Conservation (phyloP, 2,329 filamentous ascomycete species). For the Cordyceps militaris region DNA sequence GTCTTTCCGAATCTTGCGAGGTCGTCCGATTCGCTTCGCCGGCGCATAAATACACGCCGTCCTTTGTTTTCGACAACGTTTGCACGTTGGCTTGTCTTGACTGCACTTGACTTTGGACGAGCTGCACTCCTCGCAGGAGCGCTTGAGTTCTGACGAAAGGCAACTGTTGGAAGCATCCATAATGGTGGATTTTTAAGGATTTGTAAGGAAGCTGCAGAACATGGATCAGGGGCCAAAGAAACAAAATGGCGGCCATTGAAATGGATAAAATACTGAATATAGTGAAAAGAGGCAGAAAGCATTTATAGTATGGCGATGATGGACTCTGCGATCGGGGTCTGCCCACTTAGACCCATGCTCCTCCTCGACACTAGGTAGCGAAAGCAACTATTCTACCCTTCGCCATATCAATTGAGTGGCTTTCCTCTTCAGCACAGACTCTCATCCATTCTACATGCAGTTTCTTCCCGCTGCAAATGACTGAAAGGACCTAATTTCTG, state of each 20-base stretch:
- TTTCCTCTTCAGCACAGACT: no score
- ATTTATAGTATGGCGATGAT: not conserved
- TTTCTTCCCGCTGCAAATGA: no score
- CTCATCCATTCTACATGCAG: no score
- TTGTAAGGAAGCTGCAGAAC: no score
- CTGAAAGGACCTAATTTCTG: no score
- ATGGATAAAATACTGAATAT: not conserved
- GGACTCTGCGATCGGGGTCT: not conserved
- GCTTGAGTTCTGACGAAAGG: not conserved
- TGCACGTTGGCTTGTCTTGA: not conserved
- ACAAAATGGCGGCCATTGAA: no score
- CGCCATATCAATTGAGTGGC: not conserved
- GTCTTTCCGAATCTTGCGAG: not conserved
- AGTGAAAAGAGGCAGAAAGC: not conserved
- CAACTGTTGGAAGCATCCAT: not conserved
- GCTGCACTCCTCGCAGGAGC: constrained; percentile 1
- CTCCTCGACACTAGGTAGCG: no score
- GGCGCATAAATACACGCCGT: not conserved
- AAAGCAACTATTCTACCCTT: no score
- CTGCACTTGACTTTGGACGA: constrained; percentile 3
- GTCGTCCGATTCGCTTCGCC: not conserved
- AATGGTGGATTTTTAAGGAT: no score
- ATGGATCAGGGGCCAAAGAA: no score
- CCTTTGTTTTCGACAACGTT: not conserved
- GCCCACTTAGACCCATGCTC: no score